A percentile compares a stretch with the other conserved stretches of the same genome.
These are phyloP conservation scores for Bruguiera parviflora DNA, from an alignment of 345 rosid species.

Conservation along the genomic window DNA sequence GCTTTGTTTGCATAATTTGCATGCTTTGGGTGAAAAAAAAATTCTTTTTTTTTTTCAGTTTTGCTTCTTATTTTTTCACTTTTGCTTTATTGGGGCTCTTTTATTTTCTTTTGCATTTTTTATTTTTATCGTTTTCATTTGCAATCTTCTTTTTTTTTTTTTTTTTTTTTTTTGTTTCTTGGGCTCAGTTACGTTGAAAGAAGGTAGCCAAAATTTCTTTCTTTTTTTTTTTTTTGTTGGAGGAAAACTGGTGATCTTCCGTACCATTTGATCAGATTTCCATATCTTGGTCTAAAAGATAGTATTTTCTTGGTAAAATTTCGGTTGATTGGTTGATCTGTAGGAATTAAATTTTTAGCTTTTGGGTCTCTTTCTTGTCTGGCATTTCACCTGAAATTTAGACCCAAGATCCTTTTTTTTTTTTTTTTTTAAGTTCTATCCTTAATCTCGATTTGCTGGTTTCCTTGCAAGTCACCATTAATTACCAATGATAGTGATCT, in stretches of 20 bases:
- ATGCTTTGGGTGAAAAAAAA: not conserved
- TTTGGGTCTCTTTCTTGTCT: not conserved
- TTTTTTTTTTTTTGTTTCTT: too few relatives aligned
- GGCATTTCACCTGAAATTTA: not conserved
- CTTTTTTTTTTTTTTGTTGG: too few relatives aligned
- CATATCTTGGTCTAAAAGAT: constrained; percentile 1
- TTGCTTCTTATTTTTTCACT: not conserved
- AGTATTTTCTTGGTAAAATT: not conserved
- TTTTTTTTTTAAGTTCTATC: not conserved
- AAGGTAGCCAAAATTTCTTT: too few relatives aligned
- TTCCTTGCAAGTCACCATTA: too few relatives aligned
- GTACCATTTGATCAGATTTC: not conserved
- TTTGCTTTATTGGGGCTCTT: not conserved
- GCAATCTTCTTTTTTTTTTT: not conserved
- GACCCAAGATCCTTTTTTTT: too few relatives aligned
- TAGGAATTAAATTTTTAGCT: not conserved
- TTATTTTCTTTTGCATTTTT: not conserved
- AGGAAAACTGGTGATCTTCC: too few relatives aligned
- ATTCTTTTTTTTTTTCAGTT: not conserved
- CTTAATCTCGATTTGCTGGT: not conserved
- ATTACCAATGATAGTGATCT: too few relatives aligned
- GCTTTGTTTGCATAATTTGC: not conserved
- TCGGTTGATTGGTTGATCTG: not conserved
- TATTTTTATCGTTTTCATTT: too few relatives aligned
- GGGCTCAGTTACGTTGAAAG: too few relatives aligned